Percentiles rank a stretch among this genome's conserved stretches.
phyloP scores from a whole-genome alignment of 257 asterid genomes.

The Nicotiana knightiana region DNA sequence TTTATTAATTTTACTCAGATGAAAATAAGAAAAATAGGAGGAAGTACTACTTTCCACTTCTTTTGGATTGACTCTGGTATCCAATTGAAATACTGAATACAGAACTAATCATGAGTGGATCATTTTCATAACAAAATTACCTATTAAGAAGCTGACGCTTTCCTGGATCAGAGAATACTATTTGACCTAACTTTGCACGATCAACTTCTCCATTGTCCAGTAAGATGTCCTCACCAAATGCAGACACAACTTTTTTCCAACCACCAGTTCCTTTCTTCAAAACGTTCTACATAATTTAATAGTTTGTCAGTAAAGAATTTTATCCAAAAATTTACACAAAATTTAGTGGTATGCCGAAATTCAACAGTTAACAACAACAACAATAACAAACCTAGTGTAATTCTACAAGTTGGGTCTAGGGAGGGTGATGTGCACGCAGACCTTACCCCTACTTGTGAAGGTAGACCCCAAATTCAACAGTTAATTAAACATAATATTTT shows the following conservation, averaged over 20 bases:
- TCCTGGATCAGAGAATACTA: constrained; percentile 66
- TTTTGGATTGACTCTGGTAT: background rate
- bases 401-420: too few relatives aligned
- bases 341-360: too few relatives aligned
- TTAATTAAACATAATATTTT: background rate
- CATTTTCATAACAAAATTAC: constrained; percentile 21
- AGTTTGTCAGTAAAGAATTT: background rate
- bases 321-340: background rate
- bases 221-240: constrained; percentile 76
- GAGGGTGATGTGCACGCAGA: too few relatives aligned
- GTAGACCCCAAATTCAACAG: background rate
- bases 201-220: constrained; percentile 71
- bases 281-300: constrained; percentile 38
- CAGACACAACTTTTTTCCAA: constrained; percentile 76
- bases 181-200: constrained; percentile 74
- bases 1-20: background rate
- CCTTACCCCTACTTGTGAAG: too few relatives aligned
- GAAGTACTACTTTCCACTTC: background rate
- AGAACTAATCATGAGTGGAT: background rate
- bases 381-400: too few relatives aligned
- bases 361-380: background rate
- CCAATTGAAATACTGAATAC: background rate
- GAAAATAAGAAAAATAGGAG: background rate
- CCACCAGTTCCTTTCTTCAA: constrained; percentile 85
- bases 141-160: constrained; percentile 87